These are phyloP conservation scores for Leptographium wingfieldii DNA, from an alignment of 2,329 filamentous ascomycete species.

Conservation along the genomic window DNA sequence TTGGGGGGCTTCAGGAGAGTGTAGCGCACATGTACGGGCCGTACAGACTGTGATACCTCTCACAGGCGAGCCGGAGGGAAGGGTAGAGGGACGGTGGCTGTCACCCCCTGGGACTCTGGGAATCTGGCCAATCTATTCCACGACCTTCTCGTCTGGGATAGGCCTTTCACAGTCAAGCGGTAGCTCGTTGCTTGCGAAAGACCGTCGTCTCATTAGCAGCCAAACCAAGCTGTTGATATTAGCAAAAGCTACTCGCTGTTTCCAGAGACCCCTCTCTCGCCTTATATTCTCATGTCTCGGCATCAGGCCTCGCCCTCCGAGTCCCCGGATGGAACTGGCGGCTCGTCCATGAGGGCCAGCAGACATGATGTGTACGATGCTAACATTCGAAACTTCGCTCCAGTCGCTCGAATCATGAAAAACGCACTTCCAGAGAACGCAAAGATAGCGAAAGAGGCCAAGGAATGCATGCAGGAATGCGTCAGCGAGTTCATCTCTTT, in stretches of 20 bases:
- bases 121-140: background rate
- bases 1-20: background rate
- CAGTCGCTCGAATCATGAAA: slow-evolving; percentile 99
- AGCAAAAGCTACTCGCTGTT: background rate
- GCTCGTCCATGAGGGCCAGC: slow-evolving; percentile 30
- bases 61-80: background rate
- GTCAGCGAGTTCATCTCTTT: slow-evolving; percentile 99
- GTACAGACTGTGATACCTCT: background rate
- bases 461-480: slow-evolving; percentile 99
- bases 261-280: background rate
- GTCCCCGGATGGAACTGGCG: slow-evolving; percentile 35
- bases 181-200: background rate
- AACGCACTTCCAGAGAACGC: slow-evolving; percentile 93
- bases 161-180: background rate
- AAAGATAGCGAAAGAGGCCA: slow-evolving; percentile 97
- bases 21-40: background rate
- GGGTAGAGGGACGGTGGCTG: background rate
- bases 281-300: slow-evolving; percentile 40
- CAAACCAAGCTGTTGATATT: background rate
- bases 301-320: slow-evolving; percentile 33
- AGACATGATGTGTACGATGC: slow-evolving; percentile 55
- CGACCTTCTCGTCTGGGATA: background rate
- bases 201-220: background rate
- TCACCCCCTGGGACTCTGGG: background rate
- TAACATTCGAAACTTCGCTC: slow-evolving; percentile 88